Conservation (phyloP, 768 basidiomycete species). For the Calocera viscosa region DNA sequence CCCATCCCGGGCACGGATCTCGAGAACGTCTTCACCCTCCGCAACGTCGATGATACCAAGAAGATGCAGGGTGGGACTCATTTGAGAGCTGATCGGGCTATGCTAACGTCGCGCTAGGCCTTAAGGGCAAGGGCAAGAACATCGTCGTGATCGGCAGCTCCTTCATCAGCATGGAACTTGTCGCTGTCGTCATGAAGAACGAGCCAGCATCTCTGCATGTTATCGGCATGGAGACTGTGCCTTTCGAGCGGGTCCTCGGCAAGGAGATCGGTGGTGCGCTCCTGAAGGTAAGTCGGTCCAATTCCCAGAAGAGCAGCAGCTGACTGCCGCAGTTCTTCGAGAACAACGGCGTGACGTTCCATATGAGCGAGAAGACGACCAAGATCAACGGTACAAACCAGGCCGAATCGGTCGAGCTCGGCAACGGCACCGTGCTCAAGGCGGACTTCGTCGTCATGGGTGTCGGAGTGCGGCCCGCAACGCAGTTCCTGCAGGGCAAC, state of each 20-base stretch:
- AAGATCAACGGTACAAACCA: constrained; percentile 48
- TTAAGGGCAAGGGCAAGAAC: constrained; percentile 42
- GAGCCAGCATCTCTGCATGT: constrained; percentile 73
- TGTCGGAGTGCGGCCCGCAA: constrained; percentile 75
- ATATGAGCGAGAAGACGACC: constrained; percentile 56
- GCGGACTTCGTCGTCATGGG: constrained; percentile 77
- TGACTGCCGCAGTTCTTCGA: constrained; percentile 50
- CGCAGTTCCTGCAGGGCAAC: constrained; percentile 61
- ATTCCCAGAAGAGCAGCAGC: neutral
- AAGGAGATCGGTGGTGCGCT: constrained; percentile 64
- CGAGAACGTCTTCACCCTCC: constrained; percentile 64
- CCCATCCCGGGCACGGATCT: constrained; percentile 65
- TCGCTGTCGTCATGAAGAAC: constrained; percentile 55
- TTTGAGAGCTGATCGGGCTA: neutral
- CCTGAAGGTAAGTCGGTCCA: constrained; percentile 43
- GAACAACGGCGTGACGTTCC: constrained; percentile 71
- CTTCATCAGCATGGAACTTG: constrained; percentile 91
- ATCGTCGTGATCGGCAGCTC: constrained; percentile 76
- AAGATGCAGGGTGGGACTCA: constrained; percentile 32
- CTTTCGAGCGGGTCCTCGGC: constrained; percentile 73
- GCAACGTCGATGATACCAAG: constrained; percentile 57
- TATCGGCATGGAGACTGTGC: constrained; percentile 68
- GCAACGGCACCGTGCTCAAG: constrained; percentile 47
- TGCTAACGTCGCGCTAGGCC: neutral
- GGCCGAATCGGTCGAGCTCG: constrained; percentile 53